Evolutionary conservation across 2,329 filamentous ascomycete genomes (phyloP).

Genomic region (Pseudogymnoascus verrucosus): DNA sequence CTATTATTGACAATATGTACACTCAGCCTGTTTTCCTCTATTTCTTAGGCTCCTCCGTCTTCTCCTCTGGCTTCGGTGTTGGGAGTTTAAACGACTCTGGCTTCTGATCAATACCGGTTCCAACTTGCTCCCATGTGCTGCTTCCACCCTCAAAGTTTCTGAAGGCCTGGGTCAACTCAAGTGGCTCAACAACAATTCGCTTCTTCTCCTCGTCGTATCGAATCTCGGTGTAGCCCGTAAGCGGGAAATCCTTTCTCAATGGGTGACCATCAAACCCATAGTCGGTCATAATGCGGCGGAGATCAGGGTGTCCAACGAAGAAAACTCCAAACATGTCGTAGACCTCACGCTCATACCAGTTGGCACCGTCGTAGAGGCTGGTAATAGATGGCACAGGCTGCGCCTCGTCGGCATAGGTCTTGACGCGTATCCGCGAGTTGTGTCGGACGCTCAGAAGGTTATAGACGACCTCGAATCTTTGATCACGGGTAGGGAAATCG

Average conservation of each 20-base stretch:
- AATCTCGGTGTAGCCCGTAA: conserved; percentile 97
- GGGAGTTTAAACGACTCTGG: conserved; percentile 90
- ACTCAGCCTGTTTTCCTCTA: conserved; percentile 34
- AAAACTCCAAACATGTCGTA: conserved; percentile 98
- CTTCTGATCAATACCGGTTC: conserved; percentile 65
- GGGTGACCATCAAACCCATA: conserved; percentile 99
- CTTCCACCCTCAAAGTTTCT: conserved; percentile 93
- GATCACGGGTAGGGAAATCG: conserved; percentile 89
- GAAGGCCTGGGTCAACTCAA: conserved; percentile 97
- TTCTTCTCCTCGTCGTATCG: conserved; percentile 99
- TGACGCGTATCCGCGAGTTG: conserved; percentile 93
- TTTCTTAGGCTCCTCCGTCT: conserved; percentile 88
- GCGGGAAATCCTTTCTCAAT: conserved; percentile 91
- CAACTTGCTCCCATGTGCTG: conserved; percentile 64
- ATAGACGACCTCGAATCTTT: conserved; percentile 97
- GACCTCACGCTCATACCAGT: conserved; percentile 98
- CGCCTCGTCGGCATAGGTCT: conserved; percentile 97
- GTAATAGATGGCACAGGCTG: conserved; percentile 86
- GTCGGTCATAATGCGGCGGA: conserved; percentile 97
- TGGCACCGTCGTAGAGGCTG: conserved; percentile 82
- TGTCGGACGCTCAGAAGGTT: conserved; percentile 92
- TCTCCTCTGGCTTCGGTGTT: conserved; percentile 88
- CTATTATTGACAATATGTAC: conserved; percentile 10
- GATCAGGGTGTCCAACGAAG: conserved; percentile 89
- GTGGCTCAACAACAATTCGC: conserved; percentile 93